Evolutionary conservation across 31 red algal species (phyloP).

Genomic region (Odonthalia washingtoniensis): DNA sequence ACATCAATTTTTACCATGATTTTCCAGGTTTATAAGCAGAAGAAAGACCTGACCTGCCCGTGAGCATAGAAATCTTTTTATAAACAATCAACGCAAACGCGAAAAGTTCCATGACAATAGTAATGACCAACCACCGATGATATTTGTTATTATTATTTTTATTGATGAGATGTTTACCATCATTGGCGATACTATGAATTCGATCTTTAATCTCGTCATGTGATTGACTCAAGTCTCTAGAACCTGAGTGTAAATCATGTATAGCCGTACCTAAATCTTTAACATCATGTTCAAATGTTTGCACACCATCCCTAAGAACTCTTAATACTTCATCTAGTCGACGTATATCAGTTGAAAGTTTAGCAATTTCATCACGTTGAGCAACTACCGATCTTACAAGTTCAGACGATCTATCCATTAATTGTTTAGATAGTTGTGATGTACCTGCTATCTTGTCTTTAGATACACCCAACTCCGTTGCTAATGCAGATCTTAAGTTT

Average conservation of each 20-base stretch:
- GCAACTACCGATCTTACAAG: conserved; percentile 44
- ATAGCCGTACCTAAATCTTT: conserved; percentile 33
- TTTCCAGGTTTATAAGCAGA: too few relatives aligned
- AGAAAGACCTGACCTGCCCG: too few relatives aligned
- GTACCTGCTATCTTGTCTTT: conserved; percentile 21
- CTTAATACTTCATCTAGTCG: conserved; percentile 48
- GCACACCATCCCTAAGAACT: conserved; percentile 42
- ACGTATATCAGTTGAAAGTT: conserved; percentile 44
- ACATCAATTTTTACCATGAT: too few relatives aligned
- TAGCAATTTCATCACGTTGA: conserved; percentile 54
- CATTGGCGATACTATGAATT: conserved; percentile 32
- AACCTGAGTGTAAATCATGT: conserved; percentile 33
- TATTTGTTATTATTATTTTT: neutral
- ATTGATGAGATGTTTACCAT: conserved; percentile 26
- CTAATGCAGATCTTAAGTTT: conserved; percentile 45
- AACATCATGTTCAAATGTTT: conserved; percentile 49
- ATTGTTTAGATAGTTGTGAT: conserved; percentile 36
- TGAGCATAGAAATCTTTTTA: conserved; percentile 38
- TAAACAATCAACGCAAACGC: conserved; percentile 53
- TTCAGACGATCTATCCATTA: conserved; percentile 49
- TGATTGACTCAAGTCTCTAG: conserved; percentile 25
- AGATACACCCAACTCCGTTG: conserved; percentile 47
- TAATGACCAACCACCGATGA: conserved; percentile 36
- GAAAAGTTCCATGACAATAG: conserved; percentile 38
- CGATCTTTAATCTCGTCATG: conserved; percentile 46